Percentiles rank a stretch among this genome's conserved stretches.
Conservation (phyloP, 73 alveolate species). For the Paramecium caudatum region DNA sequence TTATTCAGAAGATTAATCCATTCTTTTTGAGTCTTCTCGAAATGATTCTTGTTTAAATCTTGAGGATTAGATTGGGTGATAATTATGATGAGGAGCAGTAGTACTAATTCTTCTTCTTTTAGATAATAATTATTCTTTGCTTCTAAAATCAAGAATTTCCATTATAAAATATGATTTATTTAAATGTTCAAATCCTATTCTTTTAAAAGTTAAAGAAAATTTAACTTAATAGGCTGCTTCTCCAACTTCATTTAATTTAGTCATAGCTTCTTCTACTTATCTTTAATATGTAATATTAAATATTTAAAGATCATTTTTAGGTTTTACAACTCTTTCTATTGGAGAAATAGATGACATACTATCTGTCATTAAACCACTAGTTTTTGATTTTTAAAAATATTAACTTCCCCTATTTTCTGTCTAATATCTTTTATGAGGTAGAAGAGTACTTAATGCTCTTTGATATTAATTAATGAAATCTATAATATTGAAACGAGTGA, state of each 20-base stretch:
- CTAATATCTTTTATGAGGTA: neutral
- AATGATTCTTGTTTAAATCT: constrained; percentile 5
- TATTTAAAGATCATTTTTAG: neutral
- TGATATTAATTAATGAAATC: neutral
- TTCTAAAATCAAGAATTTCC: constrained; percentile 23
- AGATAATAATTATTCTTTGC: constrained; percentile 4
- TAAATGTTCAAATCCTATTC: neutral
- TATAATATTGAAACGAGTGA: neutral
- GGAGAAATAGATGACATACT: neutral
- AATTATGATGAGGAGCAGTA: neutral
- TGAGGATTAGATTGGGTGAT: neutral
- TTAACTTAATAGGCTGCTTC: constrained; percentile 1
- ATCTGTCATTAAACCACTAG: neutral
- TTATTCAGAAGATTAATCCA: constrained; percentile 38
- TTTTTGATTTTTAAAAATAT: constrained; percentile 26
- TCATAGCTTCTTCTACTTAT: neutral
- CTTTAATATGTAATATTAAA: neutral
- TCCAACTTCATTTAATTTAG: neutral
- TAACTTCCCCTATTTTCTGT: constrained; percentile 10
- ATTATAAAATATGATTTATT: constrained; percentile 7
- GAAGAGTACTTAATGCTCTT: neutral
- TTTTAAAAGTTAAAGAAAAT: neutral
- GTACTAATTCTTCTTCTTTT: constrained; percentile 18
- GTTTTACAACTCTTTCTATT: neutral
- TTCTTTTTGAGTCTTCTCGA: constrained; percentile 30